These are phyloP conservation scores for Glaciozyma martinii DNA, from an alignment of 768 basidiomycete species.

Conservation along the genomic window DNA sequence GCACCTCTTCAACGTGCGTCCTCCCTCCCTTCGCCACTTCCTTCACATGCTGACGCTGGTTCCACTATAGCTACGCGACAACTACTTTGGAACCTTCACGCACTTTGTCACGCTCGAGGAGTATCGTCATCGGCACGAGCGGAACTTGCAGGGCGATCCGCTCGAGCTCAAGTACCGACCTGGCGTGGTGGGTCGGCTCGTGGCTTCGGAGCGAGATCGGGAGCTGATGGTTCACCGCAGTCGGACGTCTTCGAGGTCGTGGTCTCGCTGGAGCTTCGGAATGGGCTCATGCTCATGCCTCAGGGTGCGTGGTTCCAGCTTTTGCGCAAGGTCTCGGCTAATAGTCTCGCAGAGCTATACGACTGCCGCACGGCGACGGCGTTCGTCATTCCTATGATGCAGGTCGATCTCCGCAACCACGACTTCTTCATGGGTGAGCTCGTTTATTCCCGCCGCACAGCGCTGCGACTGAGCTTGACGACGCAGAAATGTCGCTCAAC, in stretches of 20 bases:
- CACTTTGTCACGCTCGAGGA: slow-evolving; percentile 82
- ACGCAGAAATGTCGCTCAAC: slow-evolving; percentile 66
- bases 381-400: slow-evolving; percentile 57
- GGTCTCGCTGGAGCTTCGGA: slow-evolving; percentile 37
- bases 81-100: slow-evolving; percentile 89
- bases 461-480: too few species aligned
- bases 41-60: not conserved
- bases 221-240: slow-evolving; percentile 41
- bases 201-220: not conserved
- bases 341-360: slow-evolving; percentile 42
- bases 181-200: slow-evolving; percentile 50
- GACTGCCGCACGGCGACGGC: slow-evolving; percentile 43
- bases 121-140: slow-evolving; percentile 62
- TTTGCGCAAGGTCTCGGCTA: too few species aligned
- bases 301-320: not conserved
- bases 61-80: slow-evolving; percentile 46
- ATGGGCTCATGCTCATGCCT: slow-evolving; percentile 33
- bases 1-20: slow-evolving; percentile 70
- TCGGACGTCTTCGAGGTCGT: slow-evolving; percentile 74
- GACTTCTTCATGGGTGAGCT: slow-evolving; percentile 77
- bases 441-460: too few species aligned
- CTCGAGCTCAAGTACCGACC: slow-evolving; percentile 68
- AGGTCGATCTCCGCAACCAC: slow-evolving; percentile 66
- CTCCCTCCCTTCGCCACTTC: not conserved
- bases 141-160: slow-evolving; percentile 66